phyloP scores from a whole-genome alignment of 164 flowering plant genomes.

The Magnolia kwangsiensis region DNA sequence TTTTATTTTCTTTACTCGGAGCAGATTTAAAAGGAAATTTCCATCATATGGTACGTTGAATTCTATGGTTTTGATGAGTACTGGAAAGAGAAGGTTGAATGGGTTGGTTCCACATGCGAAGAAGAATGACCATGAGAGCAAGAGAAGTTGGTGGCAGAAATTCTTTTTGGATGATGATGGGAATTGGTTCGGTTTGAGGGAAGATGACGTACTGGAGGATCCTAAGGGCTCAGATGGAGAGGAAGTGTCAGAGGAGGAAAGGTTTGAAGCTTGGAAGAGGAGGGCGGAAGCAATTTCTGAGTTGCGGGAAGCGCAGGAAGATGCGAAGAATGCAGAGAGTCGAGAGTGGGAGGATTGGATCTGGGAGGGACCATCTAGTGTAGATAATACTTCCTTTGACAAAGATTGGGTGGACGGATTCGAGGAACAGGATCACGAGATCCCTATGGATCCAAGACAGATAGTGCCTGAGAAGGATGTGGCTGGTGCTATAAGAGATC shows the following conservation, averaged over 20 bases:
- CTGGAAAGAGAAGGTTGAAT: conserved; percentile 19
- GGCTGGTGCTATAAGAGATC: conserved; percentile 48
- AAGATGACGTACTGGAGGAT: conserved; percentile 46
- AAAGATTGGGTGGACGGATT: conserved; percentile 28
- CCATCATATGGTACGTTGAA: conserved; percentile 1
- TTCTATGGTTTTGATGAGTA: conserved; percentile 15
- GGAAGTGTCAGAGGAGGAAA: conserved; percentile 39
- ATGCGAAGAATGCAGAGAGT: conserved; percentile 64
- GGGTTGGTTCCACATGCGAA: conserved; percentile 48
- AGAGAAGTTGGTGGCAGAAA: conserved; percentile 75
- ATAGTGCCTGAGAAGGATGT: conserved; percentile 47
- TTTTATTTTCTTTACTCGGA: conserved; percentile 20
- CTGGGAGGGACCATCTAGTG: conserved; percentile 31
- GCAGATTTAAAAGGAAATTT: background rate
- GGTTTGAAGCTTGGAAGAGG: conserved; percentile 91
- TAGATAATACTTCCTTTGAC: conserved; percentile 30
- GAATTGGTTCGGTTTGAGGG: conserved; percentile 80
- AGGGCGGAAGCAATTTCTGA: conserved; percentile 92
- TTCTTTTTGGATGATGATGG: conserved; percentile 80
- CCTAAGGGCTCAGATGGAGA: conserved; percentile 24
- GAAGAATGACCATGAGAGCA: conserved; percentile 16
- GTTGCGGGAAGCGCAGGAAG: conserved; percentile 86
- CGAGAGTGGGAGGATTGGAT: conserved; percentile 97
- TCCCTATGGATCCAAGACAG: conserved; percentile 26
- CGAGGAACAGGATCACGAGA: conserved; percentile 23